Conservation (phyloP, 2,329 filamentous ascomycete species). For the Lanzia echinophila region DNA sequence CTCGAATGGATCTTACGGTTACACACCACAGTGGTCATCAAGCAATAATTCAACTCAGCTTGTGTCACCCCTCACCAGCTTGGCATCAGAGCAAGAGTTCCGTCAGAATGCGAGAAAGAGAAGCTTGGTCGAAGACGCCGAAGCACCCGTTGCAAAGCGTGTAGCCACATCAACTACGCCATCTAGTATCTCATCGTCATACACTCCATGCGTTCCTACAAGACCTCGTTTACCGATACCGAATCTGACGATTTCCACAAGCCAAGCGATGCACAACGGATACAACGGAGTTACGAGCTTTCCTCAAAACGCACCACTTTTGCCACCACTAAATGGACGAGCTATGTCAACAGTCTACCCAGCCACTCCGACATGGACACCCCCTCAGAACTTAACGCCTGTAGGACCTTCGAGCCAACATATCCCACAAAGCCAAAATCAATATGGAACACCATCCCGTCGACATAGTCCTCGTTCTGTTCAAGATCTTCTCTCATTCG, state of each 20-base stretch:
- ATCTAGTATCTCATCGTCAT: conserved; percentile 8
- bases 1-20: conserved; percentile 19
- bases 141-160: conserved; percentile 51
- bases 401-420: conserved; percentile 14
- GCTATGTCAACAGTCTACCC: conserved; percentile 74
- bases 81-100: conserved; percentile 35
- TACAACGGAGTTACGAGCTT: conserved; percentile 18
- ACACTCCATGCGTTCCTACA: conserved; percentile 12
- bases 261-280: conserved; percentile 21
- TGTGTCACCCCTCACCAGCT: conserved; percentile 23
- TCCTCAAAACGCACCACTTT: conserved; percentile 23
- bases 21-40: conserved; percentile 28
- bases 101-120: conserved; percentile 44
- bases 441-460: conserved; percentile 29
- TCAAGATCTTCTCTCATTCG: conserved; percentile 29
- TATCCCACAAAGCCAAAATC: not conserved
- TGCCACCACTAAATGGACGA: conserved; percentile 36
- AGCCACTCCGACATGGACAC: conserved; percentile 42
- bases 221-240: conserved; percentile 59
- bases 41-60: conserved; percentile 34
- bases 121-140: conserved; percentile 45
- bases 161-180: conserved; percentile 22
- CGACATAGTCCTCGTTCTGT: conserved; percentile 29
- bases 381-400: conserved; percentile 34
- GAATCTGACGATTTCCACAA: conserved; percentile 49